These are phyloP conservation scores for Penicillium herquei DNA, from an alignment of 495 filamentous ascomycete species.

Conservation along the genomic window DNA sequence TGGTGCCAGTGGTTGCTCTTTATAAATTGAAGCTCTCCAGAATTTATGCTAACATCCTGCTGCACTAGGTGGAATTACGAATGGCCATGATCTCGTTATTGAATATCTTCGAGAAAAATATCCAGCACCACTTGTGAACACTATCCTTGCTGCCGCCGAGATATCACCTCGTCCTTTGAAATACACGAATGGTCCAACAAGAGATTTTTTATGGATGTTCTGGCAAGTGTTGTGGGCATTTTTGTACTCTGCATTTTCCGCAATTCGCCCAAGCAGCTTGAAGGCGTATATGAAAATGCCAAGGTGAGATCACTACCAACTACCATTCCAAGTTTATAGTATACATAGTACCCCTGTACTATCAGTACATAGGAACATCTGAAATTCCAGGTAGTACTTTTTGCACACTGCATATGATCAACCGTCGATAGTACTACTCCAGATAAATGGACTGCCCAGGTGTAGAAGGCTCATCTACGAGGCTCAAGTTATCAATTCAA, in stretches of 20 bases:
- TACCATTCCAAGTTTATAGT: too few species aligned
- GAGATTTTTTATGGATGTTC: conserved; percentile 12
- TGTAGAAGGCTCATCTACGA: too few species aligned
- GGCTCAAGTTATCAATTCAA: too few species aligned
- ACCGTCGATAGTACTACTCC: too few species aligned
- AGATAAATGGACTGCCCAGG: too few species aligned
- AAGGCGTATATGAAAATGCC: too few species aligned
- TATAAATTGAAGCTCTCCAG: too few species aligned
- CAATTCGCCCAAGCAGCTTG: conserved; percentile 5
- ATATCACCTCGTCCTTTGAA: conserved; percentile 45
- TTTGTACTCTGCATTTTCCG: conserved; percentile 11
- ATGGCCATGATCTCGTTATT: conserved; percentile 60
- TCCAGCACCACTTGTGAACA: conserved; percentile 45
- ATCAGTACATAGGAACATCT: too few species aligned
- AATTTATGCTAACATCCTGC: not conserved
- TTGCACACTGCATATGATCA: too few species aligned
- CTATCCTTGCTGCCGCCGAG: conserved; percentile 49
- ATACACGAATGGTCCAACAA: conserved; percentile 27
- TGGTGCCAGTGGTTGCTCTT: not conserved
- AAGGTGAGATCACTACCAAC: too few species aligned
- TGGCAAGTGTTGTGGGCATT: conserved; percentile 20
- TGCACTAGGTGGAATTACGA: conserved; percentile 55
- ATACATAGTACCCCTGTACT: too few species aligned
- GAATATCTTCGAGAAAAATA: conserved; percentile 52
- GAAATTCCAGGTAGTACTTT: too few species aligned